Evolutionary conservation across 1,284 basidiomycete genomes (phyloP), one percentile per base, ranked within the genome.

Genomic region (Malassezia equina): DNA sequence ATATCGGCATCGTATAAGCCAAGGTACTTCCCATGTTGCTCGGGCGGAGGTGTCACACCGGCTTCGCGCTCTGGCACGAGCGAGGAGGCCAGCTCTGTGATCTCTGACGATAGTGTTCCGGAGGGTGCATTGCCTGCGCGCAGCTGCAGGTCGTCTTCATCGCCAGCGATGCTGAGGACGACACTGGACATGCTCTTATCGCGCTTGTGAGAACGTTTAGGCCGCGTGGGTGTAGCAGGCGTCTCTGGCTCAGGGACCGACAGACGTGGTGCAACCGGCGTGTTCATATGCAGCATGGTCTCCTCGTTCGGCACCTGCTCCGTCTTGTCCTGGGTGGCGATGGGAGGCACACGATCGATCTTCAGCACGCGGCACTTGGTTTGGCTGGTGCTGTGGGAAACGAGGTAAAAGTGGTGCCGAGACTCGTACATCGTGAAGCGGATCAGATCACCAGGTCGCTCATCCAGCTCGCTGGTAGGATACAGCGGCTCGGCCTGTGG

Each of bases 401-500:
- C 66, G 15, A 73, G 58, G 43, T 74, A 74, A 57, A 67, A 73
- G 51, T 67, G 62, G 8, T 68, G 64, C 49, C 67, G 68, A 12
- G 70, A 67, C 47, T 73, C 68, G 63, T 69, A 74, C 13, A 74
- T 58, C 1, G 69, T 69, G 51, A 73, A 74, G 9, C 67, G 59
- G 34, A 67, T 67, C 29, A 69, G 55, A 17, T 67, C 66, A 36
- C 66, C 65, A 15, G 65, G 62, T 15, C 66, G 47, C 39, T 55
- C 53, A 17, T 13, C 9, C 25, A 23, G 15, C 12, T 25, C 21
- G 11, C 36, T 21, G 7, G 36, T 15, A 13, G 39, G 24, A 28
- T 5, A 15, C 13, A 17, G 24, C 11, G n/a, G 23, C 24, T 15
- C 41, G 24, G 9, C 13, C 11, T 3, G 7, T 13, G n/a, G 24